phyloP scores from a whole-genome alignment of 108 stramenopile species.

The Epithemia pelagica region DNA sequence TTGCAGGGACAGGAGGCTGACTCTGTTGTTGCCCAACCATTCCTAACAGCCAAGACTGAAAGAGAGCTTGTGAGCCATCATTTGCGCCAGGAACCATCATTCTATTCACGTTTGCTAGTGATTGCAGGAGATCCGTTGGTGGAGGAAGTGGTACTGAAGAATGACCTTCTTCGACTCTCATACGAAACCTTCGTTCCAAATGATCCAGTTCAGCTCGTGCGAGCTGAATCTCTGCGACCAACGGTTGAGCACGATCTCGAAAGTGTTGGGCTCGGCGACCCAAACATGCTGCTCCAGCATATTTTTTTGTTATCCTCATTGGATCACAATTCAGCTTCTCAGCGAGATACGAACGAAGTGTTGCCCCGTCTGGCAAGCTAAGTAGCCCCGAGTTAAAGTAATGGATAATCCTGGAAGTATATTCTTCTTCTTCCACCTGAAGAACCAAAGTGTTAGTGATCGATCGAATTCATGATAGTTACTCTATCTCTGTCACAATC shows the following conservation, averaged over 20 bases:
- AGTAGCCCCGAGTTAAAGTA: constrained; percentile 87
- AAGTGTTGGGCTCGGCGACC: constrained; percentile 77
- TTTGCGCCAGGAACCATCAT: background rate
- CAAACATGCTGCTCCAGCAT: constrained; percentile 87
- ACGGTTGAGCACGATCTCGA: constrained; percentile 46
- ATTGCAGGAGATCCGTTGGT: constrained; percentile 10
- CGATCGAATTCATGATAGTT: constrained; percentile 1
- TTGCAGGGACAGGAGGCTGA: constrained; percentile 4
- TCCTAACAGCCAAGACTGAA: background rate
- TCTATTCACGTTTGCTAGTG: constrained; percentile 3
- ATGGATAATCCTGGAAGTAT: constrained; percentile 87
- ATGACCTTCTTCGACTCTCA: constrained; percentile 51
- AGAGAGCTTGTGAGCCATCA: background rate
- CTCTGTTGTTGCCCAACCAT: background rate
- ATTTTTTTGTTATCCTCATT: constrained; percentile 98
- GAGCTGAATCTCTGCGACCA: constrained; percentile 46
- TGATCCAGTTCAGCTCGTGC: constrained; percentile 54
- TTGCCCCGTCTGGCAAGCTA: constrained; percentile 84
- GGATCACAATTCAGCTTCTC: constrained; percentile 95
- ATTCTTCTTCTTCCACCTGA: constrained; percentile 85
- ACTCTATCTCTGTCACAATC: background rate
- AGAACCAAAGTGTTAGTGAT: constrained; percentile 9
- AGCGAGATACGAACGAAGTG: constrained; percentile 89
- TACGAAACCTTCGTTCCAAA: constrained; percentile 55
- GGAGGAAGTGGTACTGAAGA: constrained; percentile 28